Evolutionary conservation across 495 filamentous ascomycete genomes (phyloP), one percentile per base, ranked within the genome.

Genomic region (Hypomontagnella submonticulosa): DNA sequence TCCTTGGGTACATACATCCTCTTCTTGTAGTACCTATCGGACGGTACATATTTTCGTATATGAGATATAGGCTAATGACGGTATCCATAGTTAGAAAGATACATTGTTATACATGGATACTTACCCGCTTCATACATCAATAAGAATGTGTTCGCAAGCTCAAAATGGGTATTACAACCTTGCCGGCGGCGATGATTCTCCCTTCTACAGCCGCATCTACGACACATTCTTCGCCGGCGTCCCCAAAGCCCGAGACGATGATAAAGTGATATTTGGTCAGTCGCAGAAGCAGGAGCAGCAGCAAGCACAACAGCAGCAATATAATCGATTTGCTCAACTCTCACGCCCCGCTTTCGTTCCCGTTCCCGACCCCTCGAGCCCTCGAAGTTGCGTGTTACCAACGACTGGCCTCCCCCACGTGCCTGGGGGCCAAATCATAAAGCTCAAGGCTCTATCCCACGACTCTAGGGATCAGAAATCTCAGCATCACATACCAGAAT

Each of bases 131-230:
- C 30, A 43, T 57, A 57, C 54, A 36, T 16, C 12, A 48, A 12
- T 62, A 62, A 67, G 64, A 61, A 69, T 69, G 66, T 69, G 60
- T 52, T 27, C 23, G 23, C 23, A 27, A 6, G 23, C 23, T 27
- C 23, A 27, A 27, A 27, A 27, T 27, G 23, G 23, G 23, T 60
- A 63, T 50, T 63, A 56, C 60, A 54, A 44, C 50, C 37, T 51
- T 27, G 23, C 23, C 33, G 19, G 27, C 43, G 59, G 48, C 59
- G 59, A 69, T 50, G 60, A 69, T 34, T 69, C 66, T 63, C 60
- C 66, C 37, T 63, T 69, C 37, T 69, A 60, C 60, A 69, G 66
- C 40, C 54, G 56, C 12, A 69, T 69, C 23, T 69, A 46, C 50
- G 66, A 69, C 11, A 59, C 66, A 4, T 69, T 69, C 23, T 69